Conservation (phyloP, 441 rosid genomes). For the Biscutella auriculata region DNA sequence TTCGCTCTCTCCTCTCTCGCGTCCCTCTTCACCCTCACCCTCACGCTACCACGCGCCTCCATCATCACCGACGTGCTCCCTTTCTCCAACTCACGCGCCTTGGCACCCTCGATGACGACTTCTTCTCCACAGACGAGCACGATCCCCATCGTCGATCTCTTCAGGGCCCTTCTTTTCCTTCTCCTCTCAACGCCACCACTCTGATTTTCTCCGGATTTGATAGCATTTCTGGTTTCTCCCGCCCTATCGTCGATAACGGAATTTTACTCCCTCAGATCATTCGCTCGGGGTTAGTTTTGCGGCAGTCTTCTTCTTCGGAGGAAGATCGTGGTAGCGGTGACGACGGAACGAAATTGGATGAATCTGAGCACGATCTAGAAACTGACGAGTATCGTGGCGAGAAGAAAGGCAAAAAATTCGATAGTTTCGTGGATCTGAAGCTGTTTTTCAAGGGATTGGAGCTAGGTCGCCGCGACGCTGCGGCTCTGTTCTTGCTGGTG, state of each 20-base stretch:
- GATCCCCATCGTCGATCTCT: conserved; percentile 35
- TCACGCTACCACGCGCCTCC: conserved; percentile 20
- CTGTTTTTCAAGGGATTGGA: conserved; percentile 58
- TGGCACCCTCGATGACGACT: conserved; percentile 70
- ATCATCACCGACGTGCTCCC: conserved; percentile 48
- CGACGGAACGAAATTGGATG: conserved; percentile 2
- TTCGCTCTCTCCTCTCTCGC: conserved; percentile 71
- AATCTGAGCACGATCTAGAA: conserved; percentile 11
- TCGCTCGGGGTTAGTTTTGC: conserved; percentile 45
- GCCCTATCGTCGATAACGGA: conserved; percentile 43
- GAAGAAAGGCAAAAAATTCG: conserved; percentile 29
- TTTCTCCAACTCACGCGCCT: conserved; percentile 80
- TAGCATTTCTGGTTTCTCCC: conserved; percentile 46
- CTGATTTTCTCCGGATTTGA: conserved; percentile 42
- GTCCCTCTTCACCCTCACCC: conserved; percentile 41
- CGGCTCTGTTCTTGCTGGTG: conserved; percentile 54
- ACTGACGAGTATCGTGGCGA: conserved; percentile 13
- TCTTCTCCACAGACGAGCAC: conserved; percentile 67
- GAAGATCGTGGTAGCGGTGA: background rate
- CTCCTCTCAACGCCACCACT: conserved; percentile 44
- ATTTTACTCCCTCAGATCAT: conserved; percentile 41
- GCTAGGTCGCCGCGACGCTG: conserved; percentile 66
- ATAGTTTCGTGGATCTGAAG: conserved; percentile 43
- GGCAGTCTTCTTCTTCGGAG: conserved; percentile 18
- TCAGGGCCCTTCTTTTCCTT: conserved; percentile 21